Evolutionary conservation across 352 stramenopile species (phyloP).

Genomic region (Thraustotheca clavata): DNA sequence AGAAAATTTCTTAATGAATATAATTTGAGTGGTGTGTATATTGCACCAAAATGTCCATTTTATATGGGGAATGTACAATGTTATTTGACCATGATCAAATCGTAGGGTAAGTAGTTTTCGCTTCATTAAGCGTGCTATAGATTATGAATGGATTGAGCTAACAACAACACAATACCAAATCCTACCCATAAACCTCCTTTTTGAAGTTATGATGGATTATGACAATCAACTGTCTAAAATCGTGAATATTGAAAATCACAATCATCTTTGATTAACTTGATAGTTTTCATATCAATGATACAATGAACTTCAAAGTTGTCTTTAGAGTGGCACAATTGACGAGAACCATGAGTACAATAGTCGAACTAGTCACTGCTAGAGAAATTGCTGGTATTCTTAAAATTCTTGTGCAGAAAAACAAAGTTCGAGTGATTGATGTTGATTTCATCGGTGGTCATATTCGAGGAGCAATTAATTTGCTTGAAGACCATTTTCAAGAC

Average conservation of each 20-base stretch:
- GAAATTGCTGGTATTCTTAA: conserved; percentile 17
- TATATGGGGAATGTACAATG: too few species aligned
- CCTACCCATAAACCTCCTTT: not conserved
- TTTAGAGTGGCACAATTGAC: not conserved
- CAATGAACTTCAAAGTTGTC: not conserved
- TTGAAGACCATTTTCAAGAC: conserved; percentile 70
- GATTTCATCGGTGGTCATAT: conserved; percentile 31
- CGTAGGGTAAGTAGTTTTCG: too few species aligned
- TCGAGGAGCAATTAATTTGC: conserved; percentile 55
- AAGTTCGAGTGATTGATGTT: conserved; percentile 29
- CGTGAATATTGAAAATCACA: not conserved
- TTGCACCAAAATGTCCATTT: too few species aligned
- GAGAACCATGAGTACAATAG: not conserved
- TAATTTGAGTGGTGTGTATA: too few species aligned
- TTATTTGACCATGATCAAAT: too few species aligned
- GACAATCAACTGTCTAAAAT: not conserved
- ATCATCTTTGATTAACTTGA: not conserved
- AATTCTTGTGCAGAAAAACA: not conserved
- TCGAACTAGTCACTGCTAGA: conserved; percentile 13
- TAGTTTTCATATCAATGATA: too few species aligned
- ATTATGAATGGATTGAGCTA: too few species aligned
- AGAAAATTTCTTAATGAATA: too few species aligned
- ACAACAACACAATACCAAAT: too few species aligned
- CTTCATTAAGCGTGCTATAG: too few species aligned
- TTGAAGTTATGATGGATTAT: not conserved